phyloP scores from a whole-genome alignment of 1,284 basidiomycete genomes.

The Lignosus rhinocerotis region DNA sequence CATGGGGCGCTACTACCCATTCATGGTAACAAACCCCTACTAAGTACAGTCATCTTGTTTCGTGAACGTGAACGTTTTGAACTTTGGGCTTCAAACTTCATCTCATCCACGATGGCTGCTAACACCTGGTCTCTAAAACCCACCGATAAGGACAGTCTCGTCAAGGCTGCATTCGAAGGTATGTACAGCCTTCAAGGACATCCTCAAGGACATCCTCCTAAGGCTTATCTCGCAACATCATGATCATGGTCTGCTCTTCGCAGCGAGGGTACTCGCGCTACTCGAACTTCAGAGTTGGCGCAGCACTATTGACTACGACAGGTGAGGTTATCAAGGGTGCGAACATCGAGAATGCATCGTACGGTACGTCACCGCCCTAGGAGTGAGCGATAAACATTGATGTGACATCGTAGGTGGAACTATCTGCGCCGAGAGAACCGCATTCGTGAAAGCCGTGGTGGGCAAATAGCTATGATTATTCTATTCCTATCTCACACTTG shows the following conservation, averaged over 20 bases:
- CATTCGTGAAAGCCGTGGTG: slow-evolving; percentile 84
- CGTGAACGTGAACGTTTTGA: not conserved
- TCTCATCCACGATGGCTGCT: slow-evolving; percentile 25
- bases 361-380: slow-evolving; percentile 50
- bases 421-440: slow-evolving; percentile 90
- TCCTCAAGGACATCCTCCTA: too few relatives aligned
- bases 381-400: not conserved
- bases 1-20: too few relatives aligned
- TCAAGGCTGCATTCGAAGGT: slow-evolving; percentile 39
- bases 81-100: not conserved
- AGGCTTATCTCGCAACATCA: not conserved
- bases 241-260: not conserved
- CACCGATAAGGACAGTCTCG: slow-evolving; percentile 30
- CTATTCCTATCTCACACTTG: not conserved
- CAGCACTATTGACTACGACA: slow-evolving; percentile 70
- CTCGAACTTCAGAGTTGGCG: slow-evolving; percentile 90
- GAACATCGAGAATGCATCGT: slow-evolving; percentile 91
- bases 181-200: not conserved
- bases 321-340: slow-evolving; percentile 79
- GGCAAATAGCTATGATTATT: slow-evolving; percentile 33
- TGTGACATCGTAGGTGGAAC: slow-evolving; percentile 51
- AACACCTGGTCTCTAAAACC: slow-evolving; percentile 26
- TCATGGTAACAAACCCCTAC: too few relatives aligned
- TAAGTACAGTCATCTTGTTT: too few relatives aligned
- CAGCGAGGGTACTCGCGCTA: slow-evolving; percentile 73